A percentile compares a stretch with the other conserved stretches of the same genome.
phyloP scores from a whole-genome alignment of 2,329 filamentous ascomycete species.

The Biscogniauxia sp. region DNA sequence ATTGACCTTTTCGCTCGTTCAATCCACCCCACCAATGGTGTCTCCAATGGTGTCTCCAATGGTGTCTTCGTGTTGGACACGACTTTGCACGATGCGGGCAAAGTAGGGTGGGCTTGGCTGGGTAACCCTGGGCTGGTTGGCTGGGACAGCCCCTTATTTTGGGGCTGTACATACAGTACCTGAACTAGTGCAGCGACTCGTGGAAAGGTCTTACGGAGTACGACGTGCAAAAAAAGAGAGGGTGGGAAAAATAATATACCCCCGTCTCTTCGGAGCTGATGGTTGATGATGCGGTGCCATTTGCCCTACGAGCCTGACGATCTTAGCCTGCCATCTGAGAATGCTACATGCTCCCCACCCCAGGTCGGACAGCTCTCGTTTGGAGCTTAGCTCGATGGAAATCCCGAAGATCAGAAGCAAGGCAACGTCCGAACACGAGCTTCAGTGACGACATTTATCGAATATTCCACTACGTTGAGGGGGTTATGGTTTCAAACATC shows the following conservation, averaged over 20 bases:
- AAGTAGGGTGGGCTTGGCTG: slow-evolving; percentile 5
- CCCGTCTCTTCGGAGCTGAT: not conserved
- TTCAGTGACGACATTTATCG: slow-evolving; percentile 18
- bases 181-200: slow-evolving; percentile 19
- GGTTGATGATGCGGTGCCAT: not conserved
- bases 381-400: slow-evolving; percentile 15
- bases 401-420: slow-evolving; percentile 23
- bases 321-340: slow-evolving; percentile 14
- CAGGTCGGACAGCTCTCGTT: slow-evolving; percentile 5
- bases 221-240: not conserved
- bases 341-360: slow-evolving; percentile 15
- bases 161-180: slow-evolving; percentile 26
- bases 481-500: slow-evolving; percentile 4
- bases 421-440: slow-evolving; percentile 22
- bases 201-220: slow-evolving; percentile 1
- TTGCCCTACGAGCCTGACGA: not conserved
- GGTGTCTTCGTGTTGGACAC: slow-evolving; percentile 21
- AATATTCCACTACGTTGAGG: slow-evolving; percentile 5
- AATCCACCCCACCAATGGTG: slow-evolving; percentile 17
- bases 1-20: not conserved
- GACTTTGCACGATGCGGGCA: not conserved
- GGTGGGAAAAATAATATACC: not conserved
- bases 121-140: slow-evolving; percentile 17
- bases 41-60: slow-evolving; percentile 24
- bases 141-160: slow-evolving; percentile 24